phyloP scores from a whole-genome alignment of 306 rosid genomes.

The Prunus mongolica region DNA sequence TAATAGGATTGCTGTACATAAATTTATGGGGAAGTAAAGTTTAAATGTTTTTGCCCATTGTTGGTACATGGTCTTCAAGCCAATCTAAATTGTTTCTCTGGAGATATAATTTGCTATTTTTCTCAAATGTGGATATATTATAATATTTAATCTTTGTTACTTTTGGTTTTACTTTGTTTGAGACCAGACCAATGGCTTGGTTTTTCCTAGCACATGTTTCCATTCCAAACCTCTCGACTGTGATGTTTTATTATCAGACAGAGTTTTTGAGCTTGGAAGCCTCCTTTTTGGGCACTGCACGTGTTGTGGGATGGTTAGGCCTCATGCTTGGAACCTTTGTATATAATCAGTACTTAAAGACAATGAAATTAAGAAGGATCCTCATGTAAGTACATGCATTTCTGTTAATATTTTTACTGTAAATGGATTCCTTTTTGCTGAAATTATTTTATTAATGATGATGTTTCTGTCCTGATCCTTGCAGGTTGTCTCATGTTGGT shows the following conservation, averaged over 20 bases:
- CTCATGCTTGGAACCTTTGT: slow-evolving; percentile 75
- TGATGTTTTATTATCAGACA: slow-evolving; percentile 72
- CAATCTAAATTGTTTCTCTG: background rate
- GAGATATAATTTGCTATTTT: background rate
- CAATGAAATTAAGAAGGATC: slow-evolving; percentile 63
- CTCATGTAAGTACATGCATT: slow-evolving; percentile 52
- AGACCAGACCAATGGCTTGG: slow-evolving; percentile 81
- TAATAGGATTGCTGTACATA: background rate
- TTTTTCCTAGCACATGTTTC: slow-evolving; percentile 72
- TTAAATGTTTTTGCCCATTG: background rate
- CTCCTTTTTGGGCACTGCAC: slow-evolving; percentile 70
- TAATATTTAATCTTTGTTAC: slow-evolving; percentile 13
- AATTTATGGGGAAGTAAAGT: background rate
- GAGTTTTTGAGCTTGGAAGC: slow-evolving; percentile 73
- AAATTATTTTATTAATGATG: slow-evolving; percentile 1
- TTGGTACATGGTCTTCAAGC: background rate
- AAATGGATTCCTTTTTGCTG: background rate
- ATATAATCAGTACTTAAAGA: slow-evolving; percentile 59
- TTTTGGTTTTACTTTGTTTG: slow-evolving; percentile 30
- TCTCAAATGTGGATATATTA: background rate
- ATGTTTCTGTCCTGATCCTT: slow-evolving; percentile 22
- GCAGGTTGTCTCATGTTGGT: slow-evolving; percentile 68
- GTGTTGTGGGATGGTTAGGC: slow-evolving; percentile 78
- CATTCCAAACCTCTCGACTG: slow-evolving; percentile 67
- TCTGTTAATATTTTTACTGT: background rate